These are phyloP conservation scores for Phaffomyces opuntiae DNA, from an alignment of 805 yeast genomes.

Conservation along the genomic window DNA sequence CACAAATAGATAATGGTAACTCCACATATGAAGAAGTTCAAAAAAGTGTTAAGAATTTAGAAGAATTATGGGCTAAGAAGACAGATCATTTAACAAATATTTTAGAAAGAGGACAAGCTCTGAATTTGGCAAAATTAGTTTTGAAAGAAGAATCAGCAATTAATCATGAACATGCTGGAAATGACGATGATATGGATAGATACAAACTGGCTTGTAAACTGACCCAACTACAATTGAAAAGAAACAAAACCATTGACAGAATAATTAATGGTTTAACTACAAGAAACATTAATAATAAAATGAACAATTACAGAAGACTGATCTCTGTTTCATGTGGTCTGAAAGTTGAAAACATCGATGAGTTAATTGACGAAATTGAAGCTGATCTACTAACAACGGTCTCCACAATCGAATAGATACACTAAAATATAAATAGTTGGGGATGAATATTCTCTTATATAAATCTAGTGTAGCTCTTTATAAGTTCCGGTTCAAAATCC, in stretches of 20 bases:
- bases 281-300: constrained; percentile 42
- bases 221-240: constrained; percentile 44
- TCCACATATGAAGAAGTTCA: constrained; percentile 14
- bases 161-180: constrained; percentile 1
- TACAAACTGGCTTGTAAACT: constrained; percentile 33
- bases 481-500: background rate
- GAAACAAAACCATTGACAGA: constrained; percentile 37
- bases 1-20: constrained; percentile 15
- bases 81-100: constrained; percentile 32
- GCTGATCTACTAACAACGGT: constrained; percentile 26
- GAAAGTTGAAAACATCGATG: constrained; percentile 71
- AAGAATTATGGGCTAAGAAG: constrained; percentile 20
- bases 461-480: no score
- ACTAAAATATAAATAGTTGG: background rate
- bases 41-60: constrained; percentile 10
- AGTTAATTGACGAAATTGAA: constrained; percentile 74
- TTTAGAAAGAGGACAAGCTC: constrained; percentile 61
- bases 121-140: constrained; percentile 50
- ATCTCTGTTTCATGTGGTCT: constrained; percentile 74
- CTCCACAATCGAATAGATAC: background rate
- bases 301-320: constrained; percentile 73
- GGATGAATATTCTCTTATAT: no score
- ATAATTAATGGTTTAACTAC: constrained; percentile 46
- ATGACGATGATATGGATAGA: constrained; percentile 9
- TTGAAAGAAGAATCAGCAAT: constrained; percentile 40